Evolutionary conservation across 148 eudicot species (phyloP).

Genomic region (Camellia japonica): DNA sequence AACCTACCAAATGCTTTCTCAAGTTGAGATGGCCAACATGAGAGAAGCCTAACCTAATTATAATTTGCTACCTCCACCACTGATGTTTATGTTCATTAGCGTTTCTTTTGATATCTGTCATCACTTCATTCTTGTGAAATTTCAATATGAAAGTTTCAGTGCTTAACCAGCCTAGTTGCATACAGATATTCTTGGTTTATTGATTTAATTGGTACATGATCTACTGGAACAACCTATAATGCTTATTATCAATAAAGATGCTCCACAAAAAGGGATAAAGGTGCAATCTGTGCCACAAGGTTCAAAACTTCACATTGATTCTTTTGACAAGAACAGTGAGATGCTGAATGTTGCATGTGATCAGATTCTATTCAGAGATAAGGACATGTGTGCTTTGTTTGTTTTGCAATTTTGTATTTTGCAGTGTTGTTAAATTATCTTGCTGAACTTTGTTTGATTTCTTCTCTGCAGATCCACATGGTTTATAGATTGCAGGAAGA

Average conservation of each 20-base stretch:
- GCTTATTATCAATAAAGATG: slow-evolving; percentile 53
- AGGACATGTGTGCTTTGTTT: slow-evolving; percentile 39
- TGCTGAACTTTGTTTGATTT: slow-evolving; percentile 7
- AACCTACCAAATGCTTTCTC: too few relatives aligned
- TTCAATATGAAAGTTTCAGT: neutral
- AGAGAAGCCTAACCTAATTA: too few relatives aligned
- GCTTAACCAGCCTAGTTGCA: neutral
- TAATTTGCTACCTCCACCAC: too few relatives aligned
- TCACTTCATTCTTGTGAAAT: neutral
- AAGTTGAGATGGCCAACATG: too few relatives aligned
- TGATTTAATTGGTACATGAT: slow-evolving; percentile 41
- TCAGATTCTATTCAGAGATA: slow-evolving; percentile 32
- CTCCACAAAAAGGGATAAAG: slow-evolving; percentile 34
- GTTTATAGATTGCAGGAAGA: slow-evolving; percentile 57
- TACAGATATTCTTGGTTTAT: neutral
- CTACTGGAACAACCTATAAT: slow-evolving; percentile 73
- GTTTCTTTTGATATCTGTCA: neutral
- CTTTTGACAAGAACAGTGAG: slow-evolving; percentile 33
- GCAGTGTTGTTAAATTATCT: neutral
- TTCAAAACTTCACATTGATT: slow-evolving; percentile 27
- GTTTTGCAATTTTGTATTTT: neutral
- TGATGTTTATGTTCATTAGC: too few relatives aligned
- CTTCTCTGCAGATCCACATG: slow-evolving; percentile 47
- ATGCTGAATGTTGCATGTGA: slow-evolving; percentile 39
- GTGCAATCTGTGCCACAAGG: slow-evolving; percentile 19